Conservation (phyloP, 202 grass and related monocot species). For the Schoenoplectus triqueter region DNA sequence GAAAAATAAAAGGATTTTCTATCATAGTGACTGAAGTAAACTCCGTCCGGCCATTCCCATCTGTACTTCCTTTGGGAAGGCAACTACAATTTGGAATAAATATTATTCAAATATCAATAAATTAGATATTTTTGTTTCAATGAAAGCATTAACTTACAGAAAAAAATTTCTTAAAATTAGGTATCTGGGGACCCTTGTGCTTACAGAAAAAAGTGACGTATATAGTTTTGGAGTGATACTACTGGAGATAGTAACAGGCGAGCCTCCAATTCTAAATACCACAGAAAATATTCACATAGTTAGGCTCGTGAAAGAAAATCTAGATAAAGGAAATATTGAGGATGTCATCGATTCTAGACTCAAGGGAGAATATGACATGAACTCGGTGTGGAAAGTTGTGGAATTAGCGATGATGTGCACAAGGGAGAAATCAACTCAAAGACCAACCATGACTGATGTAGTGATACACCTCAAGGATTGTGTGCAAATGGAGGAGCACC, state of each 20-base stretch:
- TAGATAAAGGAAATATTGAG: conserved; percentile 22
- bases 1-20: not conserved
- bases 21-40: not conserved
- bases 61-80: too few relatives aligned
- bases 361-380: conserved; percentile 7
- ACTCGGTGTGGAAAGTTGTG: conserved; percentile 31
- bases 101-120: not conserved
- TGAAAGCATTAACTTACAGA: not conserved
- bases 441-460: conserved; percentile 35
- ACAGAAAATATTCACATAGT: not conserved
- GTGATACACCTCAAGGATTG: not conserved
- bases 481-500: conserved; percentile 14
- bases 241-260: conserved; percentile 46
- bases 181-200: not conserved
- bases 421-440: not conserved
- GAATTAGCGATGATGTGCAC: conserved; percentile 32
- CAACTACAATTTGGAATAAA: not conserved
- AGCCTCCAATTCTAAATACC: conserved; percentile 13
- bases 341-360: conserved; percentile 29
- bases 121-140: not conserved
- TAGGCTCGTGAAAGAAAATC: not conserved
- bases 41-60: not conserved
- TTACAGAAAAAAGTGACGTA: conserved; percentile 43
- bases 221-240: conserved; percentile 50
- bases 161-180: conserved; percentile 12